Base-by-base conservation (phyloP, 2,329 filamentous ascomycete genomes). In the Pseudofabraea citricarpa region DNA sequence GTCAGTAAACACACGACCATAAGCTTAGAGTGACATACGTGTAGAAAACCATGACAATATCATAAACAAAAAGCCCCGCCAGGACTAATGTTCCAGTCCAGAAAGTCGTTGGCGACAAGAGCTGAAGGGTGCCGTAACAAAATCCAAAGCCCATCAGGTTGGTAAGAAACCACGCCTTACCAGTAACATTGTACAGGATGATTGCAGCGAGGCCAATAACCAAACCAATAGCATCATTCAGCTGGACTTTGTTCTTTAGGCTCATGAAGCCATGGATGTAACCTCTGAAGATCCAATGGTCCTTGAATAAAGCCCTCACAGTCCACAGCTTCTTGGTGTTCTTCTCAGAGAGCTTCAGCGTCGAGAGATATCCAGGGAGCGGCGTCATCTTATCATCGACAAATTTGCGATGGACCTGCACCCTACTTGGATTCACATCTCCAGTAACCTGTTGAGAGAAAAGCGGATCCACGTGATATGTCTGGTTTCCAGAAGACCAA, bases 31-130 rank as follows among this genome's bases (percentile, higher is more conserved):
- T 12, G 18, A 72, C 78, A 65, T 60, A 82, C 69, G 86, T 90
- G 61, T 85, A 93, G 60, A 93, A 93, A 5, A 93, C 87, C 73
- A 91, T 90, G 63, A 93, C 82, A 38, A 98, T 91, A 61, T 98
- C 91, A 59, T 98, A 98, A 58, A 95, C 80, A 69, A 97, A 97
- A 1, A 97, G 72, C 0, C 85, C 87, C 8, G 73, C 69, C 1
- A 97, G 72, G 8, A 97, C 81, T 33, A 90, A 64, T 6, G 84
- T 85, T 1, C 89, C 89, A 0, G 87, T 95, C 43, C 77, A 69
- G 59, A 96, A 95, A 0, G 88, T 91, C 0, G 90, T 95, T 0
- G 90, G 90, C 1, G 90, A 95, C 70, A 97, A 80, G 41, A 95
- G 68, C 55, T 91, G 80, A 43, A 96, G 74, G 4, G 87, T 81